These are phyloP conservation scores for Betula pendula DNA, from an alignment of 306 rosid genomes.

Conservation along the genomic window DNA sequence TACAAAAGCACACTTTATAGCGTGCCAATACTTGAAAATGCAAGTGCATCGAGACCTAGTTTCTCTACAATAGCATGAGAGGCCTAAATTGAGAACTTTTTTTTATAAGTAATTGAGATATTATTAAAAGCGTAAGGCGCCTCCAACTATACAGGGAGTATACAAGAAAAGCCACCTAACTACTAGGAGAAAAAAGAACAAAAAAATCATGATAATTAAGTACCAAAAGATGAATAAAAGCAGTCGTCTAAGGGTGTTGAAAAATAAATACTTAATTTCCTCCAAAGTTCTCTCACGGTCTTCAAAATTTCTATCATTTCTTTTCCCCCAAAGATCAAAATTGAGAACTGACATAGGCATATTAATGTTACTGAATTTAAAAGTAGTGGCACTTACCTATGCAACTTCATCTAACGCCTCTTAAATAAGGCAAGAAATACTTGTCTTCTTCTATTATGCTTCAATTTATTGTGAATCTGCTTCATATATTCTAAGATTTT, in stretches of 20 bases:
- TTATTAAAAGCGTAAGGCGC: too few relatives aligned
- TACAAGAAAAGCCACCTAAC: too few relatives aligned
- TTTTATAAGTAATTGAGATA: too few relatives aligned
- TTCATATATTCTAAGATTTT: background rate
- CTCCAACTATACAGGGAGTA: too few relatives aligned
- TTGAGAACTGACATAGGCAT: background rate
- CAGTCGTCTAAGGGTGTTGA: too few relatives aligned
- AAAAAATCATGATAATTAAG: too few relatives aligned
- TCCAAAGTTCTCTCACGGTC: too few relatives aligned
- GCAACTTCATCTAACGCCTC: conserved; percentile 3
- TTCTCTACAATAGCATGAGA: background rate
- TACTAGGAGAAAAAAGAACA: too few relatives aligned
- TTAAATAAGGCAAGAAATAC: background rate
- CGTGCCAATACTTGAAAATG: conserved; percentile 50
- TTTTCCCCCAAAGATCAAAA: too few relatives aligned
- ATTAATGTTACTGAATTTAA: background rate
- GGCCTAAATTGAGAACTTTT: background rate
- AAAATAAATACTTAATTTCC: too few relatives aligned
- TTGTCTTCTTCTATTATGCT: background rate
- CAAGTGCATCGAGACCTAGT: conserved; percentile 13
- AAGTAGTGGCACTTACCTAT: background rate
- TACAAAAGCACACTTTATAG: conserved; percentile 8
- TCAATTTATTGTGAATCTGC: background rate
- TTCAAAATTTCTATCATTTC: too few relatives aligned
- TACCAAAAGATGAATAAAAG: too few relatives aligned